Evolutionary conservation across 139 green algal genomes (phyloP), one percentile per base, ranked within the genome.

Genomic region (Haematococcus lacustris): DNA sequence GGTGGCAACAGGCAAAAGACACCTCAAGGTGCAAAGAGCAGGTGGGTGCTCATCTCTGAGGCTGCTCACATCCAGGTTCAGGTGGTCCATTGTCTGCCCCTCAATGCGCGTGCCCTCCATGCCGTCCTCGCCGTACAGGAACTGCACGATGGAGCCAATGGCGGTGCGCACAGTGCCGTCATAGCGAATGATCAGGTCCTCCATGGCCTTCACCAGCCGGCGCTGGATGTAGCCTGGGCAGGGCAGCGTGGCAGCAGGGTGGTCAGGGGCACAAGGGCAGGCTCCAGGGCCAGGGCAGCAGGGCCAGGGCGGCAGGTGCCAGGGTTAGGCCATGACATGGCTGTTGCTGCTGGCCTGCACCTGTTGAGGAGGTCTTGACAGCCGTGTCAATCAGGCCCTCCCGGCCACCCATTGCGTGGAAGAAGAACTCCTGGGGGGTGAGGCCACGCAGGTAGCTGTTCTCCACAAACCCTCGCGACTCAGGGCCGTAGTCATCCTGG

Each of bases 331-430:
- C n/a, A n/a, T n/a, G n/a, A n/a, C n/a, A n/a, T n/a, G n/a, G n/a
- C n/a, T n/a, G n/a, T n/a, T n/a, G n/a, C n/a, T n/a, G n/a, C n/a
- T n/a, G n/a, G n/a, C n/a, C n/a, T n/a, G 76, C 78, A 89, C 43
- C 90, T 72, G 93, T 98, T 65, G 90, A 92, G 7, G 89, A 96
- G 3, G 95, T 98, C 85, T 99, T 99, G 26, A 99, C 94, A 32
- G 96, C 96, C 2, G 96, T 99, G 79, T 99, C 96, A 71, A 99
- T 99, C 37, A 99, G 85, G 77, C 96, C 96, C 87, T 99, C 96
- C 5, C 96, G 91, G 28, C 96, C 96, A 73, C 94, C 95, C 95
- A 99, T 99, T 59, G 96, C 95, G 78, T 99, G 96, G 83, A 99
- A 99, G 88, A 98, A 99, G 74, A 99, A 97, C 89, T 99, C 96